Evolutionary conservation across 768 basidiomycete species (phyloP).

Genomic region (Udeniomyces megalosporus): DNA sequence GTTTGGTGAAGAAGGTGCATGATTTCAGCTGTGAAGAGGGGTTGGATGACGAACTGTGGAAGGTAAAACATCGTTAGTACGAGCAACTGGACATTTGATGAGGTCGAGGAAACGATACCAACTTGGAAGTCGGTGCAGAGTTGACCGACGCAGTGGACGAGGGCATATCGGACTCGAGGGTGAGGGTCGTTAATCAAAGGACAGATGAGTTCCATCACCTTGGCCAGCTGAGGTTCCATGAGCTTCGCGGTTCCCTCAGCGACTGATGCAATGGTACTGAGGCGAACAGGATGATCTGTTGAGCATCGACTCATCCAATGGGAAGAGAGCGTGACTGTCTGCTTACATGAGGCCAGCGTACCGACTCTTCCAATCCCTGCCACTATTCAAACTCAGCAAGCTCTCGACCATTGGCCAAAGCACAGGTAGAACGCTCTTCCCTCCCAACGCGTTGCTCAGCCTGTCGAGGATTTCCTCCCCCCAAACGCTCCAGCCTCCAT

Average conservation of each 20-base stretch:
- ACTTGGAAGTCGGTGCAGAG: slow-evolving; percentile 79
- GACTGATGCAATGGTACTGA: slow-evolving; percentile 50
- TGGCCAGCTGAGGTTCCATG: slow-evolving; percentile 64
- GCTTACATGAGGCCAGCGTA: slow-evolving; percentile 65
- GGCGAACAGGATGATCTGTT: neutral
- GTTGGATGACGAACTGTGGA: slow-evolving; percentile 53
- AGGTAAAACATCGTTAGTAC: slow-evolving; percentile 44
- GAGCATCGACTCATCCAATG: neutral
- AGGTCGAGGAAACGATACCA: slow-evolving; percentile 17
- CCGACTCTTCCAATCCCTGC: slow-evolving; percentile 59
- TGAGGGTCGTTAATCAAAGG: slow-evolving; percentile 66
- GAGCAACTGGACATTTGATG: neutral
- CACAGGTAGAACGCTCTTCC: slow-evolving; percentile 54
- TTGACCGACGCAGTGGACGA: slow-evolving; percentile 69
- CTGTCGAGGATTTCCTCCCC: slow-evolving; percentile 75
- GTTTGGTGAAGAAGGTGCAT: neutral
- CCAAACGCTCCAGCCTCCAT: slow-evolving; percentile 42
- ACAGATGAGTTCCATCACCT: slow-evolving; percentile 63
- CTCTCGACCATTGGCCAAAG: slow-evolving; percentile 44
- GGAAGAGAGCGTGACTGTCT: neutral
- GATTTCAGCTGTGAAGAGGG: slow-evolving; percentile 39
- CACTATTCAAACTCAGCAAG: neutral
- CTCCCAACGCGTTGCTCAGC: slow-evolving; percentile 55
- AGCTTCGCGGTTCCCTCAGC: slow-evolving; percentile 51
- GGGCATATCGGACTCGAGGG: slow-evolving; percentile 56